These are phyloP conservation scores for Nicotiana attenuata DNA, from an alignment of 257 asterid genomes.

Conservation along the genomic window DNA sequence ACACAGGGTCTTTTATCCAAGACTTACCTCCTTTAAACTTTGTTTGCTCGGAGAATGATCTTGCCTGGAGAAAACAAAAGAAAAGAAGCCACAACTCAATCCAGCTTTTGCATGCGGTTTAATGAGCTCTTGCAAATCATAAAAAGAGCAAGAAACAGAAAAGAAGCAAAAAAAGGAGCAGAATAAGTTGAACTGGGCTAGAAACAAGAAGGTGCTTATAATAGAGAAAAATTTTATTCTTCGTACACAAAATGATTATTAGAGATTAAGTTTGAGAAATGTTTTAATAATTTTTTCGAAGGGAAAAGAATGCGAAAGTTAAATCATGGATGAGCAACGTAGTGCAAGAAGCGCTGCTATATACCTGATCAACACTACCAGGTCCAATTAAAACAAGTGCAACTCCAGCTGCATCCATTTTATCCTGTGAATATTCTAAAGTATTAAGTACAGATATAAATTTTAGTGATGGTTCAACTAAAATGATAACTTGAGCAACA, in stretches of 20 bases:
- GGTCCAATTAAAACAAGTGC: slow-evolving; percentile 94
- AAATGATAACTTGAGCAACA: not conserved
- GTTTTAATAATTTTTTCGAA: not conserved
- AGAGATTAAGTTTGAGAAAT: not conserved
- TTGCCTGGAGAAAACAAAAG: slow-evolving; percentile 57
- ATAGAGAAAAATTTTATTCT: not conserved
- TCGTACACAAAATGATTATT: not conserved
- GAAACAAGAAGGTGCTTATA: not conserved
- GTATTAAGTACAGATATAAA: slow-evolving; percentile 5
- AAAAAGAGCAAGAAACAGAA: not conserved
- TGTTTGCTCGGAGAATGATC: slow-evolving; percentile 68
- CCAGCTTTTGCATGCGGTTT: not conserved
- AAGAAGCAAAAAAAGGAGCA: not conserved
- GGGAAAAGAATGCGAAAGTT: not conserved
- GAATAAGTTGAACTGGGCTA: not conserved
- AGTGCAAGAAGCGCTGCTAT: not conserved
- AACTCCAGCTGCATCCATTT: slow-evolving; percentile 91
- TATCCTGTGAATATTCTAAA: slow-evolving; percentile 52
- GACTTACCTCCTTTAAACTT: slow-evolving; percentile 87
- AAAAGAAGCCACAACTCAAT: not conserved
- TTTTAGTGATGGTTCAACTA: not conserved
- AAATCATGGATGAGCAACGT: not conserved
- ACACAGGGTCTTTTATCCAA: not conserved
- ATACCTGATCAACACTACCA: slow-evolving; percentile 90
- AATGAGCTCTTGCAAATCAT: not conserved